These are phyloP conservation scores for Lactuca saligna DNA, from an alignment of 129 eudicot species.

Conservation along the genomic window DNA sequence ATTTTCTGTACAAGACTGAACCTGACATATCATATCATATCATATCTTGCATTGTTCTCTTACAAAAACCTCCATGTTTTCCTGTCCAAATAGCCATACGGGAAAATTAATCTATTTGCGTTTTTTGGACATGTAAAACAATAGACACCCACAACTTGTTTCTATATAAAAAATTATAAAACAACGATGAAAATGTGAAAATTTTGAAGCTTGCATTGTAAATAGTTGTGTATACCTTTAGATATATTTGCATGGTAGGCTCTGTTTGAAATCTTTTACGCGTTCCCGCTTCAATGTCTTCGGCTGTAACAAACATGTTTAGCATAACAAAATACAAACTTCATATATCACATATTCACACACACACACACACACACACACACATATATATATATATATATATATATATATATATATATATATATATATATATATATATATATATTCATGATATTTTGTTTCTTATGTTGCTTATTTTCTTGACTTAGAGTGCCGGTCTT, in stretches of 20 bases:
- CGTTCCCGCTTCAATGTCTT: conserved; percentile 81
- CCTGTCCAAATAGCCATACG: conserved; percentile 56
- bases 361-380: not conserved
- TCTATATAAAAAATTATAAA: conserved; percentile 2
- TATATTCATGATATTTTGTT: not conserved
- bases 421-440: no score
- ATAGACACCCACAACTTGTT: conserved; percentile 11
- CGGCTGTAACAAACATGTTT: conserved; percentile 55
- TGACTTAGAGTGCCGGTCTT: not conserved
- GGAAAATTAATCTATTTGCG: conserved; percentile 37
- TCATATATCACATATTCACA: not conserved
- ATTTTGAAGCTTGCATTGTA: conserved; percentile 15
- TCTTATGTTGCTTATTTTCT: not conserved
- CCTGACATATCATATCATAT: conserved; percentile 43
- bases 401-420: not conserved
- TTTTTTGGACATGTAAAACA: conserved; percentile 11
- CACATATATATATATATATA: no score
- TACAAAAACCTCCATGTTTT: conserved; percentile 46
- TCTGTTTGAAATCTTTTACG: conserved; percentile 60
- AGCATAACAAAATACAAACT: not conserved
- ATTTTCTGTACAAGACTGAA: conserved; percentile 69
- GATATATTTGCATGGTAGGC: conserved; percentile 76
- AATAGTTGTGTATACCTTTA: conserved; percentile 54
- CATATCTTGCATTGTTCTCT: conserved; percentile 43
- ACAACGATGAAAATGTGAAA: conserved; percentile 6